Evolutionary conservation across 1,284 basidiomycete genomes (phyloP).

Genomic region (Macrocystidia cucumis): DNA sequence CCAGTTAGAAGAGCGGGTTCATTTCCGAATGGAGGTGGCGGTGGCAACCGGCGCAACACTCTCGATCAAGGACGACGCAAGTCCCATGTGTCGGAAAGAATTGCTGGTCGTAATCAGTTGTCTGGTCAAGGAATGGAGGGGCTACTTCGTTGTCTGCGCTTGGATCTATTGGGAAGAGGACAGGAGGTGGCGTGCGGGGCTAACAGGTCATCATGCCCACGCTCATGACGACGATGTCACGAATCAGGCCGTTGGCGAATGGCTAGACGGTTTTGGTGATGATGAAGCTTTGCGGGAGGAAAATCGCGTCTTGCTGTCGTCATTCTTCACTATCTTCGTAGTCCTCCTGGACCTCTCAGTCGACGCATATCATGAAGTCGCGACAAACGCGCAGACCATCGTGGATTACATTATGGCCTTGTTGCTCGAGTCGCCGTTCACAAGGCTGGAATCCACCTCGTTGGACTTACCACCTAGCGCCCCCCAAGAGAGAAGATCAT

Average conservation of each 20-base stretch:
- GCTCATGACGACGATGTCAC: conserved; percentile 56
- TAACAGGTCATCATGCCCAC: conserved; percentile 23
- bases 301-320: conserved; percentile 79
- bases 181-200: conserved; percentile 41
- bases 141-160: conserved; percentile 92
- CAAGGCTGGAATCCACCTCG: conserved; percentile 59
- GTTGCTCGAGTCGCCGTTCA: conserved; percentile 84
- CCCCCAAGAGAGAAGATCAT: conserved; percentile 24
- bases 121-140: conserved; percentile 92
- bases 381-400: conserved; percentile 84
- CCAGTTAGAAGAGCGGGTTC: conserved; percentile 73
- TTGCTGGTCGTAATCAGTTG: conserved; percentile 88
- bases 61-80: conserved; percentile 89
- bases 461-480: conserved; percentile 44
- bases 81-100: conserved; percentile 95
- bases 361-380: conserved; percentile 91
- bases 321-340: conserved; percentile 90
- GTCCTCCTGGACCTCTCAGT: conserved; percentile 87
- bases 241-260: conserved; percentile 66
- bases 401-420: conserved; percentile 91
- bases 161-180: conserved; percentile 95
- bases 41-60: conserved; percentile 71
- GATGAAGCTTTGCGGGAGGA: conserved; percentile 68
- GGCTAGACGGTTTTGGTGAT: conserved; percentile 62
- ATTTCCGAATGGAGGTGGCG: conserved; percentile 75